phyloP scores from a whole-genome alignment of 352 stramenopile species.

The Globisporangium irregulare region DNA sequence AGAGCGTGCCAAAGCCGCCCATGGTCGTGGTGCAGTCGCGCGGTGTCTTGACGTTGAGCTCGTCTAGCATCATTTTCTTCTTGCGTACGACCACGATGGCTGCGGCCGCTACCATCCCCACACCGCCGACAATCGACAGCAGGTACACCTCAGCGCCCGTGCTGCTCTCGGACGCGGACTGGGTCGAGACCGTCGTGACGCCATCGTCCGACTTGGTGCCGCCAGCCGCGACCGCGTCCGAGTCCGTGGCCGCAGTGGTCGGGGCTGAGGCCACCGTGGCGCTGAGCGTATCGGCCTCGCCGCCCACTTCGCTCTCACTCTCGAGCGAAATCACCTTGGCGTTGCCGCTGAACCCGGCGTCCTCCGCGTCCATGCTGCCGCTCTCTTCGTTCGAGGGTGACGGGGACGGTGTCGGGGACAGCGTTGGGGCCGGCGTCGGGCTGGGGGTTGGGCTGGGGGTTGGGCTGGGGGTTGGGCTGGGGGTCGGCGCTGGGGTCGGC shows the following conservation, averaged over 20 bases:
- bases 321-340: conserved; percentile 11
- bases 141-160: conserved; percentile 30
- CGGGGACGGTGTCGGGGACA: conserved; percentile 25
- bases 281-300: neutral
- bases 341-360: conserved; percentile 3
- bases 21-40: conserved; percentile 23
- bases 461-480: conserved; percentile 27
- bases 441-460: conserved; percentile 29
- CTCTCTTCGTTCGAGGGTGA: conserved; percentile 18
- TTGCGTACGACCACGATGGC: conserved; percentile 58
- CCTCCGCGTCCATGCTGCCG: conserved; percentile 8
- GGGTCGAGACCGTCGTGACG: conserved; percentile 37
- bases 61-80: conserved; percentile 63
- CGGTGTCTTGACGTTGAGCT: conserved; percentile 55
- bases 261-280: neutral
- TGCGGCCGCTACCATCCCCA: conserved; percentile 41
- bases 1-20: conserved; percentile 16
- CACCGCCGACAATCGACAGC: conserved; percentile 26
- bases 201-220: conserved; percentile 19
- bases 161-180: conserved; percentile 11
- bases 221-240: conserved; percentile 11
- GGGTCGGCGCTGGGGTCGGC: conserved; percentile 26
- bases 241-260: neutral
- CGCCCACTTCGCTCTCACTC: conserved; percentile 17
- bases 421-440: conserved; percentile 26